Base-by-base conservation (phyloP, 2,329 filamentous ascomycete genomes). In the Laburnicola sp. region DNA sequence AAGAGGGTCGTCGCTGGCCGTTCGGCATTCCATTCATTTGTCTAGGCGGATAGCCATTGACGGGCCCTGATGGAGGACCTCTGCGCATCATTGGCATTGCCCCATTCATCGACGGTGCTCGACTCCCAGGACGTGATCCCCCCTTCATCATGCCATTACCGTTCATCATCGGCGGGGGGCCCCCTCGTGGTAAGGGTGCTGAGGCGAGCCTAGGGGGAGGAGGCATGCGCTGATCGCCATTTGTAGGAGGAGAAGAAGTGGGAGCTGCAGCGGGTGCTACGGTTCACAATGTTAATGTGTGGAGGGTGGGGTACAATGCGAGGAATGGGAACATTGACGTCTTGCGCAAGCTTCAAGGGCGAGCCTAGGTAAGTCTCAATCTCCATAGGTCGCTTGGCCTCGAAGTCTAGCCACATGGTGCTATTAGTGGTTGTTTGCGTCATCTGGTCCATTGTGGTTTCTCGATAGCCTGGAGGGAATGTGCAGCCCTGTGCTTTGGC, bases 341-440 rank as follows among this genome's bases (percentile, higher is more conserved):
- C 86, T 63, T 89, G 86, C 32, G 92, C 91, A 57, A 97, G 77
- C 72, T 94, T 96, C 62, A 97, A 87, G 2, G 94, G 93, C 4
- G 93, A 93, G 35, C 93, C 94, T 3, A 97, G 83, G 69, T 91
- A 97, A 0, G 91, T 97, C 75, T 99, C 94, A 10, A 99, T 86
- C 70, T 99, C 94, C 89, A 99, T 96, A 1, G 94, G 94, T 40
- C 93, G 85, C 62, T 87, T 85, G 11, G 91, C 86, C 47, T 86
- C 76, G 70, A 87, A 99, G 71, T 99, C 94, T 71, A 97, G 91
- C 80, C 91, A 97, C 94, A 99, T 97, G 57, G 91, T 93, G 73
- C 89, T 96, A 56, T 91, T 86, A 30, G 81, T 77, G 32, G 87
- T 83, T 4, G 83, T 79, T 47, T 84, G 82, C 28, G 82, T 80